phyloP scores from a whole-genome alignment of 768 basidiomycete genomes.

The Coprinopsis cinerea region DNA sequence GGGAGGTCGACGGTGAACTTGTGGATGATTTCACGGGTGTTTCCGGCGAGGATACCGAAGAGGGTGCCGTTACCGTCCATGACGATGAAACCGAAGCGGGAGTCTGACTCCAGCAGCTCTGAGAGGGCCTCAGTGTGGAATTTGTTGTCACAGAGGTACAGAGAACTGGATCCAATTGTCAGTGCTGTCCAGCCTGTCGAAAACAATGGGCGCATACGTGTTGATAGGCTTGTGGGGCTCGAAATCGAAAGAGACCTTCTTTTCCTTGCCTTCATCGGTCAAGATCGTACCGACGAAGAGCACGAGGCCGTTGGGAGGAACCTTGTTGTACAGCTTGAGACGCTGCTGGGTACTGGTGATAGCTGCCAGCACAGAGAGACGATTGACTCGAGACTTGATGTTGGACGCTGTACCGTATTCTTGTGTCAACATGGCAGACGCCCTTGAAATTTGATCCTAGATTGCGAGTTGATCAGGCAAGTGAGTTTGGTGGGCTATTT shows the following conservation, averaged over 20 bases:
- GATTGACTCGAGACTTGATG: constrained; percentile 98
- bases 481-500: background rate
- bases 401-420: constrained; percentile 99
- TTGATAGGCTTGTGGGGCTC: constrained; percentile 99
- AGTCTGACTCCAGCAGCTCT: constrained; percentile 94
- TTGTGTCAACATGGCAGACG: constrained; percentile 93
- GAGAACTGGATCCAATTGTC: constrained; percentile 49
- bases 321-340: constrained; percentile 92
- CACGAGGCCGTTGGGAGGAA: constrained; percentile 94
- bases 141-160: constrained; percentile 99
- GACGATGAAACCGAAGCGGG: constrained; percentile 98
- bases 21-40: constrained; percentile 95
- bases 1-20: constrained; percentile 99
- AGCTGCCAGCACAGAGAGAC: constrained; percentile 94
- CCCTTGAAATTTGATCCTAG: constrained; percentile 91
- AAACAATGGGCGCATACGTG: constrained; percentile 53
- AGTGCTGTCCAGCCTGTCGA: too few species aligned
- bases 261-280: constrained; percentile 98
- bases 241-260: constrained; percentile 98
- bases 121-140: constrained; percentile 98
- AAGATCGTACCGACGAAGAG: constrained; percentile 97
- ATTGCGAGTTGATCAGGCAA: constrained; percentile 7
- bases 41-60: constrained; percentile 92
- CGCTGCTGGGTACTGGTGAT: constrained; percentile 98
- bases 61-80: constrained; percentile 99